Base-by-base conservation (phyloP, 352 stramenopile species). In the Phytophthora meadii region DNA sequence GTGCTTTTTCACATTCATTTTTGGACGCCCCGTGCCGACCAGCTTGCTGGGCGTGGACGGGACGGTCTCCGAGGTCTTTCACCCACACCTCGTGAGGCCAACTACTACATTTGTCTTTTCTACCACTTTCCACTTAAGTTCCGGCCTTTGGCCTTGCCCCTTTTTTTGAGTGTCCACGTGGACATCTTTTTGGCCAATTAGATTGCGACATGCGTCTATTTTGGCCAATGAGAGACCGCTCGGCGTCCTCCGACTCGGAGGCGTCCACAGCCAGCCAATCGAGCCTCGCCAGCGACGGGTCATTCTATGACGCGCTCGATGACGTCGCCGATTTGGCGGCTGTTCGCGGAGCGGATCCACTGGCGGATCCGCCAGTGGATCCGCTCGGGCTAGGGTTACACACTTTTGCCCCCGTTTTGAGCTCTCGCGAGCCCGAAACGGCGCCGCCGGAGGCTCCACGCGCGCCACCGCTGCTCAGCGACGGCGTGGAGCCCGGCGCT, bases 231-330 rank as follows among this genome's bases (percentile, higher is more conserved):
- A n/a, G n/a, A n/a, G n/a, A n/a, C n/a, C n/a, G n/a, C n/a, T n/a
- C n/a, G n/a, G n/a, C n/a, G n/a, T n/a, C n/a, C n/a, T n/a, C n/a
- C n/a, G n/a, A n/a, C n/a, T n/a, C n/a, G n/a, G n/a, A n/a, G n/a
- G n/a, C n/a, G n/a, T 22, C 41, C 11, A 66, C 48, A 17, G 48
- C 47, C 48, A 65, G 47, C 25, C 48, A 54, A 7, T 65, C 57
- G 0, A 59, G 48, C n/a, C 48, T 58, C 17, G 58, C 14, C 50
- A 68, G 36, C 41, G 41, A 61, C 12, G 53, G 17, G 53, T 61
- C 53, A 25, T 61, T 61, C 5, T 52, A 61, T 37, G 37, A 14
- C 41, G 53, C n/a, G n/a, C n/a, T n/a, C n/a, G n/a, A n/a, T n/a
- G n/a, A n/a, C 53, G 37, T 8, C 14, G 30, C n/a, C n/a, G n/a